Conservation (phyloP, 768 basidiomycete genomes). For the Boletus vermiculosoides region DNA sequence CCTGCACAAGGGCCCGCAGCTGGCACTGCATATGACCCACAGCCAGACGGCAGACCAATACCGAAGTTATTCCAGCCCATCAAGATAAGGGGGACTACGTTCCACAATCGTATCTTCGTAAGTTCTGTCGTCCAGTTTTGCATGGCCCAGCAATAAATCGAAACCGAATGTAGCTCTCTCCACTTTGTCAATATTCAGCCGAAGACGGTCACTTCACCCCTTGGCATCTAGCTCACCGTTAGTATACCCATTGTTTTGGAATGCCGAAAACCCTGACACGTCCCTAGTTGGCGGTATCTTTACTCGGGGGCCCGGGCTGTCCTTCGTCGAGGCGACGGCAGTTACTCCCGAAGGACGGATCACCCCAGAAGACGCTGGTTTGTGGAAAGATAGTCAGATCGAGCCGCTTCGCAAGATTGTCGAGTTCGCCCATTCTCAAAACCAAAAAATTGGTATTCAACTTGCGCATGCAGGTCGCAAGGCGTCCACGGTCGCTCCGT, state of each 20-base stretch:
- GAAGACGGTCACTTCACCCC: conserved; percentile 49
- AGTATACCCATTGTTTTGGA: not conserved
- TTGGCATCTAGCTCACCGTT: conserved; percentile 57
- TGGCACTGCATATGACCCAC: conserved; percentile 44
- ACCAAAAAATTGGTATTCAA: conserved; percentile 70
- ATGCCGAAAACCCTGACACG: not conserved
- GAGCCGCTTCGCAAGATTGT: conserved; percentile 48
- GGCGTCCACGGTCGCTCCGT: conserved; percentile 61
- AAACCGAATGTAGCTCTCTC: conserved; percentile 40
- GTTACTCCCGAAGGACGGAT: conserved; percentile 64
- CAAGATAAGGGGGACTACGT: conserved; percentile 50
- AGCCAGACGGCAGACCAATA: conserved; percentile 39
- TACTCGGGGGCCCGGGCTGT: conserved; percentile 53
- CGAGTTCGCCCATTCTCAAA: conserved; percentile 71
- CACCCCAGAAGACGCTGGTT: conserved; percentile 59
- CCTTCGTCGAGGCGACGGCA: conserved; percentile 66
- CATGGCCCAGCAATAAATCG: not conserved
- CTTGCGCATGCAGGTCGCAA: conserved; percentile 79
- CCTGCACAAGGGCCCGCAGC: conserved; percentile 45
- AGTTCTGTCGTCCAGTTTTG: conserved; percentile 14
- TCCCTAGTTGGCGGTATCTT: conserved; percentile 41
- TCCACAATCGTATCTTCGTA: conserved; percentile 57
- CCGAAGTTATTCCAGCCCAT: conserved; percentile 54
- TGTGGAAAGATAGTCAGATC: conserved; percentile 64
- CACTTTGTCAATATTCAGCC: conserved; percentile 61